phyloP scores from a whole-genome alignment of 2,329 filamentous ascomycete genomes.

The Fusarium sp. region DNA sequence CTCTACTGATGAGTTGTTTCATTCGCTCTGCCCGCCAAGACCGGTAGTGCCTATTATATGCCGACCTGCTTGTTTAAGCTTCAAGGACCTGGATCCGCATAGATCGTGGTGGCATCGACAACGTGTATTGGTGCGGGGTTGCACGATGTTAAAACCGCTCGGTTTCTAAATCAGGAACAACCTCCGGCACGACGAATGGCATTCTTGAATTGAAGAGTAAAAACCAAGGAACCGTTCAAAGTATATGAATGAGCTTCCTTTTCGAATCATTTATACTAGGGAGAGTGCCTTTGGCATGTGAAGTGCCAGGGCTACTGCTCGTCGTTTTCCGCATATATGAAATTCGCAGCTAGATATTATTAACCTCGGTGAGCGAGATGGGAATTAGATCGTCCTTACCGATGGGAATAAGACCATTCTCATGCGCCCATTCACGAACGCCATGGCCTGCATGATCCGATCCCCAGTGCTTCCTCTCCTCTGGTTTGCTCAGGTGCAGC shows the following conservation, averaged over 20 bases:
- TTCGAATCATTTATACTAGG: background rate
- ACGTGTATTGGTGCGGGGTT: conserved; percentile 30
- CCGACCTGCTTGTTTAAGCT: conserved; percentile 10
- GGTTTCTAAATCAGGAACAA: conserved; percentile 13
- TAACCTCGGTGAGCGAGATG: background rate
- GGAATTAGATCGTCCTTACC: conserved; percentile 5
- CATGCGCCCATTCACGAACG: conserved; percentile 30
- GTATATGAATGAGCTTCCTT: background rate
- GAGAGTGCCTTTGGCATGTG: background rate
- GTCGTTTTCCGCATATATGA: conserved; percentile 34
- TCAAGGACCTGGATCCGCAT: conserved; percentile 9
- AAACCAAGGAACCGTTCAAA: background rate
- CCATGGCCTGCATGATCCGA: conserved; percentile 19
- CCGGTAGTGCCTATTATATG: background rate
- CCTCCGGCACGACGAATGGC: conserved; percentile 1
- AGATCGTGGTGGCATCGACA: conserved; percentile 5
- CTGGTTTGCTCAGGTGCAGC: conserved; percentile 23
- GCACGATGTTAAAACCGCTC: background rate
- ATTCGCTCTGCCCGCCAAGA: conserved; percentile 15
- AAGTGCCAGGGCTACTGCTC: background rate
- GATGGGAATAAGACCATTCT: conserved; percentile 31
- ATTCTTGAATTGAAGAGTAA: background rate
- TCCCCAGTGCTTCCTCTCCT: conserved; percentile 32
- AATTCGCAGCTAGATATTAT: conserved; percentile 30
- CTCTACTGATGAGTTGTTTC: background rate